Evolutionary conservation across 306 rosid genomes (phyloP), one percentile per base, ranked within the genome.

Genomic region (Quercus glauca): DNA sequence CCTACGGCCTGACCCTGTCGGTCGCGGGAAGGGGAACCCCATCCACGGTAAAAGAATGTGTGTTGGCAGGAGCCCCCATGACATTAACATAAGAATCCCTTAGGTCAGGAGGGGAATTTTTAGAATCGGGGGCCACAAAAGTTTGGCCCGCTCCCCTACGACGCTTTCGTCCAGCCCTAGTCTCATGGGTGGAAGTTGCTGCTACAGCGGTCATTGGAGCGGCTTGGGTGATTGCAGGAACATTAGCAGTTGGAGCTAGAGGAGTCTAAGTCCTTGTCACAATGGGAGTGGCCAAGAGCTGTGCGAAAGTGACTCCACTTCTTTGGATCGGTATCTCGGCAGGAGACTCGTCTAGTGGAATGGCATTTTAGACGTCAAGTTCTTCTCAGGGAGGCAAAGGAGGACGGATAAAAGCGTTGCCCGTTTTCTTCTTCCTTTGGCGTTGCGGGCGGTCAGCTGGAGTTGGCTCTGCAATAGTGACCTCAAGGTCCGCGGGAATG

Each of bases 81-180:
- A 1, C 2, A 1, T 37, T 1, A 7, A 37, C 43, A 1, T 0
- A 0, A 0, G 2, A 37, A 6, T 6, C 10, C 2, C 2, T 2
- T 37, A 37, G 10, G 10, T 37, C 1, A 0, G 10, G 9, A 6
- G 0, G 43, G 10, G 2, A 37, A 1, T 37, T 37, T 6, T 37
- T 0, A 1, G 0, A 1, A 2, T 6, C 2, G 2, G 0, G 10
- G 0, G 10, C 8, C 0, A 0, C 0, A 37, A 0, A 6, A 1
- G 2, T 6, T 37, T 37, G 2, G 43, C 43, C 10, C 0, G 2
- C 8, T 6, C 43, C 43, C 8, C 2, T 6, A 0, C 10, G 0
- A 1, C 0, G 10, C 10, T 6, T 37, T 0, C 0, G 0, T 6
- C 43, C 0, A 37, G 2, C 43, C 9, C 0, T 37, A 37, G 43